A percentile compares a stretch with the other conserved stretches of the same genome.
phyloP scores from a whole-genome alignment of 176 grass and related monocot species.

The maize (Zea mays) region Zm-B73-REFERENCE-NAM-5.0 NC_050100.1:4638001-4638500 shows the following conservation, averaged over 20 bases:
- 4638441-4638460: constrained; percentile 30
- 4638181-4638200: constrained; percentile 1
- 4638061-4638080: constrained; percentile 32
- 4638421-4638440: constrained; percentile 43
- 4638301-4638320: constrained; percentile 43
- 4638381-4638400: constrained; percentile 52
- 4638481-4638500: constrained; percentile 77
- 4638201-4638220: not conserved
- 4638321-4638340: constrained; percentile 45
- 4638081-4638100: constrained; percentile 24
- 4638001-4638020: constrained; percentile 17
- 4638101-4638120: constrained; percentile 29
- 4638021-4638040: constrained; percentile 35
- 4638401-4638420: constrained; percentile 26
- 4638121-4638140: constrained; percentile 19
- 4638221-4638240: not conserved
- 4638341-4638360: constrained; percentile 58
- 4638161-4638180: not conserved
- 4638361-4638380: constrained; percentile 55
- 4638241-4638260: constrained; percentile 5
- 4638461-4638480: constrained; percentile 64
- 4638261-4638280: not conserved
- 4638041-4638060: constrained; percentile 36
- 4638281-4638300: constrained; percentile 31
- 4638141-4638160: constrained; percentile 38